A percentile compares a stretch with the other conserved stretches of the same genome.
Evolutionary conservation across 192 early-diverging fungal species (phyloP).

Genomic region (Rhizophagus sp.): DNA sequence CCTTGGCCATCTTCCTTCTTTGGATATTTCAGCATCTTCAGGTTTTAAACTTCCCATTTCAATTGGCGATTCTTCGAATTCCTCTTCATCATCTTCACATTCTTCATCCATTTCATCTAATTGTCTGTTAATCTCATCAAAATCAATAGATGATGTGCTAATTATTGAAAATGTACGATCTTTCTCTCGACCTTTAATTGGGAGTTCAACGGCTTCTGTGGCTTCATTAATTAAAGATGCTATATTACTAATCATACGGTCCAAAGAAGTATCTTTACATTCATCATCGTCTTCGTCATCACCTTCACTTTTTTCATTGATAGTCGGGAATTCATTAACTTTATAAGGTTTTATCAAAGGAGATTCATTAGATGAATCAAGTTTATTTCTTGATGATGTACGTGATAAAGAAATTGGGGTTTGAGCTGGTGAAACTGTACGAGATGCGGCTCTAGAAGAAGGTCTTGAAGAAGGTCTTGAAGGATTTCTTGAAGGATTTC

Average conservation of each 20-base stretch:
- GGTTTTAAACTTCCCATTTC: not conserved
- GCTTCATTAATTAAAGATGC: slow-evolving; percentile 41
- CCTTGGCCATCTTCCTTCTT: not conserved
- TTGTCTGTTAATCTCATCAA: not conserved
- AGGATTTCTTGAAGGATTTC: not conserved
- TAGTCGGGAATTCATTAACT: slow-evolving; percentile 33
- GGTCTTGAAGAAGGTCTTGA: slow-evolving; percentile 26
- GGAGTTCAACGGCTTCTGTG: slow-evolving; percentile 38
- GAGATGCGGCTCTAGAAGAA: slow-evolving; percentile 3
- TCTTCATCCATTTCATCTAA: slow-evolving; percentile 15
- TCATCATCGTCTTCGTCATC: slow-evolving; percentile 16
- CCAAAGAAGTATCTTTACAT: slow-evolving; percentile 33
- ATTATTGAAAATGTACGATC: slow-evolving; percentile 8
- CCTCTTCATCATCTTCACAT: slow-evolving; percentile 21
- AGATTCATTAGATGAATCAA: slow-evolving; percentile 14
- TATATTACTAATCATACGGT: slow-evolving; percentile 37
- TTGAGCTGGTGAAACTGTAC: slow-evolving; percentile 27
- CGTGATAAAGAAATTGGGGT: slow-evolving; percentile 23
- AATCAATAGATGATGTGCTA: not conserved
- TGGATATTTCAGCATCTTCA: not conserved
- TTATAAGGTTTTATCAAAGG: slow-evolving; percentile 24
- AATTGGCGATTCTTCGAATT: not conserved
- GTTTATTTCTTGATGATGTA: not conserved
- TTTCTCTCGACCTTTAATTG: slow-evolving; percentile 36
- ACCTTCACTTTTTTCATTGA: slow-evolving; percentile 12